Evolutionary conservation across 768 basidiomycete species (phyloP).

Genomic region (Sporobolomyces phaffii): DNA sequence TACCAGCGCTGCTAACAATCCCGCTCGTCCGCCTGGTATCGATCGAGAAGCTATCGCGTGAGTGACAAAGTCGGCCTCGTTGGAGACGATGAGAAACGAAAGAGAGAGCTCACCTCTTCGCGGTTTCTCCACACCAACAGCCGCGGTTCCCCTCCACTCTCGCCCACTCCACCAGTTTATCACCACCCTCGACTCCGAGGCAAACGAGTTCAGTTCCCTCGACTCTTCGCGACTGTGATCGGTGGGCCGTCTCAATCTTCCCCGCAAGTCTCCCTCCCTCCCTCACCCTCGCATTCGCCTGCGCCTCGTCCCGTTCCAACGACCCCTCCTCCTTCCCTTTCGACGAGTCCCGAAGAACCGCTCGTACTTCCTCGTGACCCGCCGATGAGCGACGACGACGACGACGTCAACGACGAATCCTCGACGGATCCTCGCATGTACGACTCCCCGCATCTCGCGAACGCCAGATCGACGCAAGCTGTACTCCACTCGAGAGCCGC

Average conservation of each 20-base stretch:
- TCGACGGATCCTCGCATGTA: too few relatives aligned
- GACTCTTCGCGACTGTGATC: constrained; percentile 1
- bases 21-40: too few relatives aligned
- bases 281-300: not conserved
- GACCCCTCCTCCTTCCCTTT: not conserved
- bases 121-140: too few relatives aligned
- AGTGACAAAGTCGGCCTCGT: not conserved
- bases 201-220: constrained; percentile 11
- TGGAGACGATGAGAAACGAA: too few relatives aligned
- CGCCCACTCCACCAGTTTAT: not conserved
- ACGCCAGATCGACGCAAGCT: not conserved
- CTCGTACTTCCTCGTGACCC: too few relatives aligned
- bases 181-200: constrained; percentile 4
- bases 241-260: not conserved
- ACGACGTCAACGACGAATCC: too few relatives aligned
- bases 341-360: not conserved
- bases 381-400: too few relatives aligned
- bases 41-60: not conserved
- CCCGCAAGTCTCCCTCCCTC: constrained; percentile 4
- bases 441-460: too few relatives aligned
- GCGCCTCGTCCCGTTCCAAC: not conserved
- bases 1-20: too few relatives aligned
- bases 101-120: not conserved
- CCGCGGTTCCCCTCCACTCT: not conserved
- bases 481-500: not conserved